A percentile compares a stretch with the other conserved stretches of the same genome.
Conservation (phyloP, 106 monocot species). For the Posidonia australis region DNA sequence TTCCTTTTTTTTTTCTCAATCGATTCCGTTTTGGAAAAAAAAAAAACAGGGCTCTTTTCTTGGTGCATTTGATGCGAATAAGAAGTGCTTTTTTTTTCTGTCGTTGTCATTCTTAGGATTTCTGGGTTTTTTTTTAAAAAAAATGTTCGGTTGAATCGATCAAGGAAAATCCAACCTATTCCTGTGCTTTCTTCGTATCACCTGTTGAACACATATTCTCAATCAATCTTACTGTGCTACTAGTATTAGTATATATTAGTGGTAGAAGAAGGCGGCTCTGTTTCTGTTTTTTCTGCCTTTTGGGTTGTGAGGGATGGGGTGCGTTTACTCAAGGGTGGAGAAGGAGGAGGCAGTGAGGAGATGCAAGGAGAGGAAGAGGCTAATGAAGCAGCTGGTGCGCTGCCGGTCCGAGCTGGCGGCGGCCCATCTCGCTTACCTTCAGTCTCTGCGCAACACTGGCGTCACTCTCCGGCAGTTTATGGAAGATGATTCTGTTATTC, state of each 20-base stretch:
- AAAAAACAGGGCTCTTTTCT: not conserved
- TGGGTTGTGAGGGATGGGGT: conserved; percentile 37
- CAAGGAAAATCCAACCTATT: too few relatives aligned
- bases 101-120: too few relatives aligned
- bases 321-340: conserved; percentile 48
- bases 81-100: too few relatives aligned
- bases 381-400: conserved; percentile 65
- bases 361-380: conserved; percentile 45
- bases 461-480: conserved; percentile 68
- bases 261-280: not conserved
- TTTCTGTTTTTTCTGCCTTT: not conserved
- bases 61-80: not conserved
- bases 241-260: not conserved
- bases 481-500: conserved; percentile 34
- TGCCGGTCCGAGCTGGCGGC: conserved; percentile 39
- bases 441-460: conserved; percentile 62
- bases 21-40: not conserved
- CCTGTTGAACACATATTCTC: not conserved
- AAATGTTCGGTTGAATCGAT: too few relatives aligned
- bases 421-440: conserved; percentile 58
- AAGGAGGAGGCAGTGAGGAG: conserved; percentile 65
- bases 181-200: not conserved
- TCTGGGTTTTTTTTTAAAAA: too few relatives aligned
- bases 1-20: not conserved
- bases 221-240: not conserved